Evolutionary conservation across 1,284 basidiomycete genomes (phyloP), one percentile per base, ranked within the genome.

Genomic region (Mycena citricolor): DNA sequence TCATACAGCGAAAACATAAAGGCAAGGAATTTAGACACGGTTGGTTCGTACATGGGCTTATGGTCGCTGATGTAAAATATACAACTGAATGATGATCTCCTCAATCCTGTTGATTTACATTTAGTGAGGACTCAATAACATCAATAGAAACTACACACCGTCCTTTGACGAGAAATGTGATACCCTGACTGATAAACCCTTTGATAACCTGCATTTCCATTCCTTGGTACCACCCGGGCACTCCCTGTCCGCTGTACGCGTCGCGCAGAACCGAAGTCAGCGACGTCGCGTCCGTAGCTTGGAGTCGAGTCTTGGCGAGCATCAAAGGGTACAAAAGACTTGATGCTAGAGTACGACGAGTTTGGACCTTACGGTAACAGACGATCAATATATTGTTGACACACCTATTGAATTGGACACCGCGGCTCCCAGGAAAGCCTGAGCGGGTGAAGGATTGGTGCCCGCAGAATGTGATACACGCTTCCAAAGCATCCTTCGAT

Each of bases 91-190:
- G n/a, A n/a, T n/a, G n/a, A n/a, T n/a, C n/a, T n/a, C n/a, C n/a
- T n/a, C n/a, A n/a, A n/a, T n/a, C n/a, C n/a, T n/a, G n/a, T n/a
- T n/a, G n/a, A n/a, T n/a, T n/a, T n/a, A n/a, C n/a, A n/a, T n/a
- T n/a, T n/a, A n/a, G n/a, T n/a, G n/a, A 11, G 19, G 21, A 30
- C 8, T 11, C 32, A 28, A 4, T 20, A 30, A 12, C 22, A 36
- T 16, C 10, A 35, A 41, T 13, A 17, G 20, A 48, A 37, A 30
- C 22, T 20, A 44, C 62, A 42, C 21, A 70, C 74, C 76, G 64
- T 53, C 77, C 73, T 59, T 80, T 80, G 14, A 78, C 69, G 54
- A 79, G 59, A 60, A 79, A 75, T 6, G 76, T 76, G 4, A 79
- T 68, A 0, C 77, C 77, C 55, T 79, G 76, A 48, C 66, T 76